Evolutionary conservation across 2,329 filamentous ascomycete genomes (phyloP).

Genomic region (Ophiostoma sp.): DNA sequence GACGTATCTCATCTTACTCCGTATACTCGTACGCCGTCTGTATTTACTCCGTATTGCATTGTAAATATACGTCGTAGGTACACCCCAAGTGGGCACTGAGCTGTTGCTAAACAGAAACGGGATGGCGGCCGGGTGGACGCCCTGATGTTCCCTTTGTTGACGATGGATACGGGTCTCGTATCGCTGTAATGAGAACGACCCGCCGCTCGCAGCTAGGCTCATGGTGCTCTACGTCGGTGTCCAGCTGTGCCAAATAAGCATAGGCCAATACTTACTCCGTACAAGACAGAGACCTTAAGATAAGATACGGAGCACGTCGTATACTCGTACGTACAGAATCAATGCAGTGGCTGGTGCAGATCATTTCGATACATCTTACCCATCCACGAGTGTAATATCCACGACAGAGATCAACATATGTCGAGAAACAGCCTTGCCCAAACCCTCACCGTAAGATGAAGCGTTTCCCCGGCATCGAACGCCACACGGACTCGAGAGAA

Average conservation of each 20-base stretch:
- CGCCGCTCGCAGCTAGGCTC: not conserved
- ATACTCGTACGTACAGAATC: not conserved
- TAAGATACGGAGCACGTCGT: not conserved
- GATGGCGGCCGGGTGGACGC: constrained; percentile 6
- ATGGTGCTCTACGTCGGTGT: not conserved
- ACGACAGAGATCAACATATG: constrained; percentile 4
- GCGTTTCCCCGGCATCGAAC: not conserved
- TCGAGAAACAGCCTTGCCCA: not conserved
- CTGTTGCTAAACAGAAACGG: constrained; percentile 7
- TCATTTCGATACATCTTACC: constrained; percentile 8
- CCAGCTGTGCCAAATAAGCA: no score
- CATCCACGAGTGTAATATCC: not conserved
- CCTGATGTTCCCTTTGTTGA: not conserved
- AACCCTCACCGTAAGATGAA: not conserved
- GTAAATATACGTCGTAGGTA: not conserved
- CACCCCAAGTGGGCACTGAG: constrained; percentile 13
- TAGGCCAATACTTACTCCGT: no score
- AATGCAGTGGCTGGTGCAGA: not conserved
- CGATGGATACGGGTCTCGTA: constrained; percentile 12
- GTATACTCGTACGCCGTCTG: not conserved
- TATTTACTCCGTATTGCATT: not conserved
- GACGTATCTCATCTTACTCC: not conserved
- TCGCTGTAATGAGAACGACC: constrained; percentile 11
- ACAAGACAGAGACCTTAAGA: not conserved
- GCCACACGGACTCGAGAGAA: no score